A percentile compares a stretch with the other conserved stretches of the same genome.
Conservation (phyloP, 2,329 filamentous ascomycete genomes). For the Aspergillus sp. region DNA sequence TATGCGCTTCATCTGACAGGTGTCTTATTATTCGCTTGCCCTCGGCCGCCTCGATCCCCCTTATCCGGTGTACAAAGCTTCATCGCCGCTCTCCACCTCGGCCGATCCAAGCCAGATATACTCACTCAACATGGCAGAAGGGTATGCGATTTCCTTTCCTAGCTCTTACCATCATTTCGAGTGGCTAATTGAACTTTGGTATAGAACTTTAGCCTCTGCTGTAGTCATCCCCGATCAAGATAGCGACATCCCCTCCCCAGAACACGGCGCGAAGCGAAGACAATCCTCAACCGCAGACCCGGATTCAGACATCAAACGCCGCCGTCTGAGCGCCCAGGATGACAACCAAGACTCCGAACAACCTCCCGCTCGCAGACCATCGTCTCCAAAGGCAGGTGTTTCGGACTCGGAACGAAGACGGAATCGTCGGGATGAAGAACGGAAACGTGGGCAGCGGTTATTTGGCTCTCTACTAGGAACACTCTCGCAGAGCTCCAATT, state of each 20-base stretch:
- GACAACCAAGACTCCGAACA: constrained; percentile 23
- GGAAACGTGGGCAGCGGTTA: constrained; percentile 77
- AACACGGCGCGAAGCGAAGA: constrained; percentile 49
- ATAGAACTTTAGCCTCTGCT: constrained; percentile 50
- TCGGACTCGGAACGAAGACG: constrained; percentile 18
- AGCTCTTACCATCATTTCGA: not conserved
- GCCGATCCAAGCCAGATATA: not conserved
- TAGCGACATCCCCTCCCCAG: constrained; percentile 27
- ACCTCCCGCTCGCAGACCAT: constrained; percentile 22
- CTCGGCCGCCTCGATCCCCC: not conserved
- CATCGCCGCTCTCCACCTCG: not conserved
- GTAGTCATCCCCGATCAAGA: constrained; percentile 53
- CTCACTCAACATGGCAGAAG: constrained; percentile 19
- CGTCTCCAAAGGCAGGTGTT: constrained; percentile 22
- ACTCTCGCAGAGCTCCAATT: constrained; percentile 69
- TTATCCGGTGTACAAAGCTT: not conserved
- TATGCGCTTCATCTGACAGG: not conserved
- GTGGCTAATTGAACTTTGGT: not conserved
- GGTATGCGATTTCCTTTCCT: constrained; percentile 6
- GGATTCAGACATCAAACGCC: constrained; percentile 51
- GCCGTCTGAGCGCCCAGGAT: constrained; percentile 45
- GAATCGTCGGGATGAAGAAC: constrained; percentile 66
- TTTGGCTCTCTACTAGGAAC: constrained; percentile 81
- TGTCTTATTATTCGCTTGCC: not conserved
- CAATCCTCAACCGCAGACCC: constrained; percentile 55